These are phyloP conservation scores for Diaporthe citriasiana DNA, from an alignment of 2,329 filamentous ascomycete genomes.

Conservation along the genomic window DNA sequence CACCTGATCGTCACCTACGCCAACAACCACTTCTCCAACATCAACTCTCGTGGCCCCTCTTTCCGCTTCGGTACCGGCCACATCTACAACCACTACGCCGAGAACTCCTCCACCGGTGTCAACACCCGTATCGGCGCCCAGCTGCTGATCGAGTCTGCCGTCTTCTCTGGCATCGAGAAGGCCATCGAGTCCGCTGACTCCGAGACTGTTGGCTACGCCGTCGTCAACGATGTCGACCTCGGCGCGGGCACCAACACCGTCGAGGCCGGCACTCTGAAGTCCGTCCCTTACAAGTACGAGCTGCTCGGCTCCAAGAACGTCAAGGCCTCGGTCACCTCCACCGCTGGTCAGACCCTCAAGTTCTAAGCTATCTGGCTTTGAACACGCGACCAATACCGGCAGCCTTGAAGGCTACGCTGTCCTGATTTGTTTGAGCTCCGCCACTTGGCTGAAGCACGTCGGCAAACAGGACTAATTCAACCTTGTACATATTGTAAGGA, in stretches of 20 bases:
- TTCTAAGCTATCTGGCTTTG: conserved; percentile 46
- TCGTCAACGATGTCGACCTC: conserved; percentile 58
- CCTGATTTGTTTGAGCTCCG: background rate
- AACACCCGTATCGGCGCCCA: conserved; percentile 71
- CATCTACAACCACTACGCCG: conserved; percentile 61
- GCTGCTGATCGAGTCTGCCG: conserved; percentile 70
- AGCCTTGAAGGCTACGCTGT: conserved; percentile 13
- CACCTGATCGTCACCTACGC: conserved; percentile 74
- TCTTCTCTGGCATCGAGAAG: conserved; percentile 57
- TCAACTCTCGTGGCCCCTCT: conserved; percentile 74
- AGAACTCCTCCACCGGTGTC: conserved; percentile 60
- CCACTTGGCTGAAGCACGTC: background rate
- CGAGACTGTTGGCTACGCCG: conserved; percentile 57
- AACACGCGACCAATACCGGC: background rate
- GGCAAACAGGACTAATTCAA: conserved; percentile 21
- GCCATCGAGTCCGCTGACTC: conserved; percentile 58
- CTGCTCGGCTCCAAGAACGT: conserved; percentile 64
- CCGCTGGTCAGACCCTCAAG: conserved; percentile 56
- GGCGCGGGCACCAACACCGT: conserved; percentile 64
- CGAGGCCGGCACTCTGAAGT: conserved; percentile 63
- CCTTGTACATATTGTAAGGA: conserved; percentile 37
- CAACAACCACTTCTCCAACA: conserved; percentile 74
- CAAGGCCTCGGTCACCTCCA: conserved; percentile 57
- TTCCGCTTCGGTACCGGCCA: conserved; percentile 78
- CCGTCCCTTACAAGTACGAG: conserved; percentile 67